These are phyloP conservation scores for Fusarium decemcellulare DNA, from an alignment of 2,329 filamentous ascomycete species.

Conservation along the genomic window DNA sequence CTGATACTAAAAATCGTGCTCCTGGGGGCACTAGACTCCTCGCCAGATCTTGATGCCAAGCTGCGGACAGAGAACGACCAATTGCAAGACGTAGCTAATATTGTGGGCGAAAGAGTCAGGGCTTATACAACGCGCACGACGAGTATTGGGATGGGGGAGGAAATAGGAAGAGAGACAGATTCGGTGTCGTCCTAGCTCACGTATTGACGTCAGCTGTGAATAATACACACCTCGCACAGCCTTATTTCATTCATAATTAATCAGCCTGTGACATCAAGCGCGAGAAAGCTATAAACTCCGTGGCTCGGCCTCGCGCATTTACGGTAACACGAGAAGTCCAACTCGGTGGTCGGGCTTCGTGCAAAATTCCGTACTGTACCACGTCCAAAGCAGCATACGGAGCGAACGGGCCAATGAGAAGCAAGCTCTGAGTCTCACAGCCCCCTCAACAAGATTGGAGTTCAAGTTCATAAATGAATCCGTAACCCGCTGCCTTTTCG, in stretches of 20 bases:
- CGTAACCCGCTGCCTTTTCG: background rate
- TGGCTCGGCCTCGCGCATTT: no score
- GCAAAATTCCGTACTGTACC: background rate
- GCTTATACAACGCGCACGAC: slow-evolving; percentile 43
- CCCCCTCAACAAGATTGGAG: background rate
- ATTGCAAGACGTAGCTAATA: slow-evolving; percentile 49
- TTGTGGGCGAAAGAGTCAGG: slow-evolving; percentile 50
- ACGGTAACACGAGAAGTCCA: background rate
- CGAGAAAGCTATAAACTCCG: background rate
- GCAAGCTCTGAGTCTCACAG: background rate
- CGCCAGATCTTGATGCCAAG: slow-evolving; percentile 43
- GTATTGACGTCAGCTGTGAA: background rate
- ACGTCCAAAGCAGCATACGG: slow-evolving; percentile 9
- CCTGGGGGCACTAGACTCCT: slow-evolving; percentile 50
- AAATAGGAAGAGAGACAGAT: slow-evolving; percentile 1
- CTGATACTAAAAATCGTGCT: slow-evolving; percentile 53
- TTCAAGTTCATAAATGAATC: slow-evolving; percentile 20
- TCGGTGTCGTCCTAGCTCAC: background rate
- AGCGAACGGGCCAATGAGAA: slow-evolving; percentile 39
- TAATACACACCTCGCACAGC: background rate
- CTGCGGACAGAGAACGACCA: slow-evolving; percentile 50
- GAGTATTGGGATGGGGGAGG: background rate
- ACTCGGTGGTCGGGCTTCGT: background rate
- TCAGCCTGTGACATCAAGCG: background rate
- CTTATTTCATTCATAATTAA: background rate